Conservation (phyloP, 768 basidiomycete species). For the Harrya chromipes region DNA sequence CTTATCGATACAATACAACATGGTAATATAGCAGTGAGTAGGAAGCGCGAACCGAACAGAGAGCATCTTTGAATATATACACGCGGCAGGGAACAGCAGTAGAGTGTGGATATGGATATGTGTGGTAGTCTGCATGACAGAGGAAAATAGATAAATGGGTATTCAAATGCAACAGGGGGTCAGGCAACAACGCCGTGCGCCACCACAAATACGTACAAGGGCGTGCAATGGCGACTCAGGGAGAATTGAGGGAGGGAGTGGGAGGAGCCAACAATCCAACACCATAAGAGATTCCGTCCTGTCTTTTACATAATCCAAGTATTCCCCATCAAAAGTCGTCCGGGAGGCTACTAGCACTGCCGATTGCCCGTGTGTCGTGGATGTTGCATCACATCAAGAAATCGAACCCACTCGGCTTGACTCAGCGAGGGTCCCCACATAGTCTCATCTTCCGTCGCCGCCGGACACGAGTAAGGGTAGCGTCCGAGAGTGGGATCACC, state of each 20-base stretch:
- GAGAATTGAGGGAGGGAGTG: conserved; percentile 1
- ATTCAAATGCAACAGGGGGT: background rate
- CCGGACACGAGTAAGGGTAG: conserved; percentile 40
- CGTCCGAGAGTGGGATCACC: conserved; percentile 21
- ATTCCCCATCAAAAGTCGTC: conserved; percentile 2
- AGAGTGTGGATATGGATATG: conserved; percentile 12
- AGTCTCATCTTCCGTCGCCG: conserved; percentile 50
- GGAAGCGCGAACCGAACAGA: conserved; percentile 7
- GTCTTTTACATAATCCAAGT: conserved; percentile 24
- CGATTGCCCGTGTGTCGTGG: conserved; percentile 31
- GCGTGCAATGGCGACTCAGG: conserved; percentile 16
- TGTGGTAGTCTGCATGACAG: conserved; percentile 18
- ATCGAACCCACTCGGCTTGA: conserved; percentile 69
- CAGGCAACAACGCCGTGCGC: conserved; percentile 14
- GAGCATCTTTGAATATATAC: conserved; percentile 5
- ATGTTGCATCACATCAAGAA: conserved; percentile 63
- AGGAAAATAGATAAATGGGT: conserved; percentile 15
- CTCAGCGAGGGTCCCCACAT: conserved; percentile 81
- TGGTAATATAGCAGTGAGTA: conserved; percentile 17
- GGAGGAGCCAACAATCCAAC: conserved; percentile 17
- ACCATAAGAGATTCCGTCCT: conserved; percentile 23
- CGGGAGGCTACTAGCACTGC: conserved; percentile 16
- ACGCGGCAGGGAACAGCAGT: conserved; percentile 9
- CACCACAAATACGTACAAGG: conserved; percentile 25
- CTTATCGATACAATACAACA: conserved; percentile 22